Base-by-base conservation (phyloP, 1,284 basidiomycete species). In the Pseudozyma pruni region DNA sequence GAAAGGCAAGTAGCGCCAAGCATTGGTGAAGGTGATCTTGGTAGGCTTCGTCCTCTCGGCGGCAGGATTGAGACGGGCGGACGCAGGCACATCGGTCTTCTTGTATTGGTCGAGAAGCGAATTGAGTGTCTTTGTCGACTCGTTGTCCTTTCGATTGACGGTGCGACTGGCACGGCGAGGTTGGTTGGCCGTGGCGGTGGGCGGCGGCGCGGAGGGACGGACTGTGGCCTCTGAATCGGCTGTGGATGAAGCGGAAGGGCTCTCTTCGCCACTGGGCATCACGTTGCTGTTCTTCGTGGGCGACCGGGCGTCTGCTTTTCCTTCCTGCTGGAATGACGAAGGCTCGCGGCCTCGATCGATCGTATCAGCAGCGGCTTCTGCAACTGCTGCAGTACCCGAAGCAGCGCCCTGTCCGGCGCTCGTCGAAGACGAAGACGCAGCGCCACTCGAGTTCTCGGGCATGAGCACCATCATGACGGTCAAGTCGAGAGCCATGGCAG, bases 1-100 rank as follows among this genome's bases (percentile, higher is more conserved):
- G 13, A 81, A 74, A 16, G 81, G 81, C 8, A 83, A 59, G 27
- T 80, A 76, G 45, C 69, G 67, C 72, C 81, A 78, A 8, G 75
- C 76, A 29, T 80, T 81, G 35, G 62, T 37, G 25, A 83, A 47
- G 11, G 76, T 74, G 41, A 79, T 55, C 37, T 68, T 73, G 39
- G 69, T 60, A 2, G 73, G 70, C 25, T 73, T 50, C 4, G 60
- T 58, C 27, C 51, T 48, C 56, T 69, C 45, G 8, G 72, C 74
- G 9, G 54, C 52, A 4, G 78, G 75, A 32, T 82, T 74, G 43
- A 80, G 60, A 35, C 80, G 72, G 8, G 81, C 75, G 8, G 73
- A 59, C 5, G 71, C 53, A 4, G 81, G 81, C 13, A 80, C 45
- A 19, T 63, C 57, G 22, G 61, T 58, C 37, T 68, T 67, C 40